Conservation (phyloP, 1,139 yeast species). For the Kurtzmaniella natalensis region DNA sequence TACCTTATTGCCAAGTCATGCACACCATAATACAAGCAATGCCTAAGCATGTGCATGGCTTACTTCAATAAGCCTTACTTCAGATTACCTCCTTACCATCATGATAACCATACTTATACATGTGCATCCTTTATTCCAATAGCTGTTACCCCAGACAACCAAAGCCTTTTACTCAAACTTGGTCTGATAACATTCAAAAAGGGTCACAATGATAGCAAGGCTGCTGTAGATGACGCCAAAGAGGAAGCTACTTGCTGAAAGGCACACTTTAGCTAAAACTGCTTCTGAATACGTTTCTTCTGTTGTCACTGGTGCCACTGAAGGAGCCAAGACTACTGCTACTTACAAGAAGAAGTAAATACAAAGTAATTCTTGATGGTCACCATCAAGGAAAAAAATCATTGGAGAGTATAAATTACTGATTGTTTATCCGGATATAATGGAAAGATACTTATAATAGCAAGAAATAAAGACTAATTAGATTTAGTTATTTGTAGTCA, state of each 20-base stretch:
- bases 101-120: no score
- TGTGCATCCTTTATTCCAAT: no score
- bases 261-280: slow-evolving; percentile 46
- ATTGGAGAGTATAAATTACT: neutral
- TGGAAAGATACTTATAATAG: no score
- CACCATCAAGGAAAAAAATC: neutral
- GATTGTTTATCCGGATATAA: no score
- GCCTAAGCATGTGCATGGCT: no score
- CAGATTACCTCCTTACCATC: no score
- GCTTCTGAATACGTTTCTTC: slow-evolving; percentile 57
- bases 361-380: neutral
- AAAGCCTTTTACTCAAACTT: slow-evolving; percentile 64
- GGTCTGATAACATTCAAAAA: slow-evolving; percentile 49
- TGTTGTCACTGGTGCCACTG: slow-evolving; percentile 56
- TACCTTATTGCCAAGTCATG: no score
- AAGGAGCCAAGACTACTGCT: slow-evolving; percentile 49
- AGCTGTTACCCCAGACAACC: slow-evolving; percentile 52
- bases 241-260: slow-evolving; percentile 27
- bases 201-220: slow-evolving; percentile 50
- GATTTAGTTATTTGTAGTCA: no score
- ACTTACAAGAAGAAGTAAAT: slow-evolving; percentile 23
- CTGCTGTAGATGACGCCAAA: slow-evolving; percentile 17
- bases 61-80: no score
- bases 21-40: no score
- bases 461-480: no score